A percentile compares a stretch with the other conserved stretches of the same genome.
phyloP scores from a whole-genome alignment of 352 stramenopile species.

The Phytophthora agathidicida region DNA sequence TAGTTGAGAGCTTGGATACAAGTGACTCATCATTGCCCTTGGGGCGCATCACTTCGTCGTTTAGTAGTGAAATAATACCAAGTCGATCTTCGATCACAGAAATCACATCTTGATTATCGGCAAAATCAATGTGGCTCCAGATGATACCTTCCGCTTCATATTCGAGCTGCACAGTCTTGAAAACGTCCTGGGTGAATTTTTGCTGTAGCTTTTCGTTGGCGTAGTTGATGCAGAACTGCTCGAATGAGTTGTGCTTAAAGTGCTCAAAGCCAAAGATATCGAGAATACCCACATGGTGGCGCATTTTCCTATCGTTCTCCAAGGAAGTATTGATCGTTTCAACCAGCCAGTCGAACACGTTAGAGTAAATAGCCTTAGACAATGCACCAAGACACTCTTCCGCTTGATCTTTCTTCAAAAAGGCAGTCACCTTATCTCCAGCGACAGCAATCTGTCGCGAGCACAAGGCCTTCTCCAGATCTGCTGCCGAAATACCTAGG shows the following conservation, averaged over 20 bases:
- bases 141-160: slow-evolving; percentile 92
- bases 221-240: slow-evolving; percentile 95
- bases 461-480: slow-evolving; percentile 74
- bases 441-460: slow-evolving; percentile 83
- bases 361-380: slow-evolving; percentile 96
- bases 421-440: slow-evolving; percentile 72
- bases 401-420: slow-evolving; percentile 88
- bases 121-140: slow-evolving; percentile 94
- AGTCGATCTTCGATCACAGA: slow-evolving; percentile 88
- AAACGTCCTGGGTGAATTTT: slow-evolving; percentile 92
- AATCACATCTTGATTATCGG: slow-evolving; percentile 90
- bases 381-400: slow-evolving; percentile 93
- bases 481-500: slow-evolving; percentile 53
- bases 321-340: slow-evolving; percentile 82
- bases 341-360: slow-evolving; percentile 97
- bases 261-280: slow-evolving; percentile 97
- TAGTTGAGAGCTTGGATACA: slow-evolving; percentile 75
- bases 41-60: slow-evolving; percentile 89
- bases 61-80: slow-evolving; percentile 90
- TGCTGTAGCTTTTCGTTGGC: slow-evolving; percentile 94
- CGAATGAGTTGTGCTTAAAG: slow-evolving; percentile 94
- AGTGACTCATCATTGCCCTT: slow-evolving; percentile 88
- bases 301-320: slow-evolving; percentile 59
- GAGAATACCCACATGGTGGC: slow-evolving; percentile 87
- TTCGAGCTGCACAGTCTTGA: slow-evolving; percentile 90